A percentile compares a stretch with the other conserved stretches of the same genome.
phyloP scores from a whole-genome alignment of 805 yeast species.

The Crinitomyces ghanaensis region DNA sequence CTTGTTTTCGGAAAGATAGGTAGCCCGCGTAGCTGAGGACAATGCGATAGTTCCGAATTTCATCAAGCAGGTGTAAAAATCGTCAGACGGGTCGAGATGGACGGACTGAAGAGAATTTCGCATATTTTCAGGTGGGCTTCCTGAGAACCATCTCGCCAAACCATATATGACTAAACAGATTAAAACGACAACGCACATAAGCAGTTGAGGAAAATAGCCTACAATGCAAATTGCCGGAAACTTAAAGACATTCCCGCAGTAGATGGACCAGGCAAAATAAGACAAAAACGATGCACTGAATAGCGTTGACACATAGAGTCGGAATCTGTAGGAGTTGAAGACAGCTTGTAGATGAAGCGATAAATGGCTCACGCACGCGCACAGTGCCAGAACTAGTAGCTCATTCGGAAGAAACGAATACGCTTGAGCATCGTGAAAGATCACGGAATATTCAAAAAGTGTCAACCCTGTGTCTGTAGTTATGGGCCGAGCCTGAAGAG shows the following conservation, averaged over 20 bases:
- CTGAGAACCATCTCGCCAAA: slow-evolving; percentile 51
- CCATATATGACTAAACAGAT: slow-evolving; percentile 44
- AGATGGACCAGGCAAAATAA: slow-evolving; percentile 34
- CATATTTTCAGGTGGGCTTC: slow-evolving; percentile 28
- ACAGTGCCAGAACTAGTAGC: slow-evolving; percentile 39
- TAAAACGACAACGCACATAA: slow-evolving; percentile 38
- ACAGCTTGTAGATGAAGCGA: slow-evolving; percentile 54
- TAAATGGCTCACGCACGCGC: slow-evolving; percentile 48
- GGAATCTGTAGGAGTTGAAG: slow-evolving; percentile 38
- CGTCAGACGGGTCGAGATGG: slow-evolving; percentile 38
- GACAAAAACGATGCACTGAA: slow-evolving; percentile 43
- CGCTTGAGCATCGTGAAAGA: slow-evolving; percentile 60
- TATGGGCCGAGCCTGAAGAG: slow-evolving; percentile 44
- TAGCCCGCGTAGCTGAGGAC: slow-evolving; percentile 55
- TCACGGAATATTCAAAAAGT: slow-evolving; percentile 62
- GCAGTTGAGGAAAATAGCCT: slow-evolving; percentile 58
- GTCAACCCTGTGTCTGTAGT: slow-evolving; percentile 58
- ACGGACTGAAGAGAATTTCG: slow-evolving; percentile 28
- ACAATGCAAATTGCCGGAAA: slow-evolving; percentile 47
- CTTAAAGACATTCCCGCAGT: slow-evolving; percentile 31
- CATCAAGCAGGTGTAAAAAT: slow-evolving; percentile 51
- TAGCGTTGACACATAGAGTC: slow-evolving; percentile 52
- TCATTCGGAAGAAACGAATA: slow-evolving; percentile 41
- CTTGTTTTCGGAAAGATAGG: slow-evolving; percentile 50
- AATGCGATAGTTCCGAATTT: slow-evolving; percentile 53